Evolutionary conservation across 2,329 filamentous ascomycete species (phyloP), one percentile per base, ranked within the genome.

Genomic region (Fusarium brevicatenulatum): DNA sequence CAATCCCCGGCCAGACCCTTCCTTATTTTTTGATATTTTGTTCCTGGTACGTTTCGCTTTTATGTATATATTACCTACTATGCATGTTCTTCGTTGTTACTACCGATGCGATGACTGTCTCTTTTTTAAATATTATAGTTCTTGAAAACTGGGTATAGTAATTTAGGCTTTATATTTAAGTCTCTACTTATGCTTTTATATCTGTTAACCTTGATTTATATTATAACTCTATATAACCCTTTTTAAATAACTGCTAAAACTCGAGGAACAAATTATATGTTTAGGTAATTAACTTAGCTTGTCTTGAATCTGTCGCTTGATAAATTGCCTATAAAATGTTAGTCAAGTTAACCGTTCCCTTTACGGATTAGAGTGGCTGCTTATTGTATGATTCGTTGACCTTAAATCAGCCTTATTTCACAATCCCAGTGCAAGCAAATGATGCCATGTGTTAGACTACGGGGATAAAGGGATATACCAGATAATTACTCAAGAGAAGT

Each of bases 1-100:
- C 82, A 82, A 84, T 83, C 81, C 82, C 81, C 82, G 82, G 82
- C 81, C 81, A 82, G 81, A 82, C 82, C 82, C 82, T 65, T 66
- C 46, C 25, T 25, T 25, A 25, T 25, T 28, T 81, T 80, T 81
- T 78, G 44, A 4, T 21, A 6, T 39, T 54, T 7, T 18, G 12
- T 32, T 9, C 15, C 10, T 18, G 15, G 2, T 50, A 21, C 5
- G 18, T 23, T 32, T 23, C 16, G 21, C 28, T 32, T 47, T 32
- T 32, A 10, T n/a, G 9, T 32, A 11, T 46, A 5, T 28, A 7
- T 28, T 28, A 28, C 28, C 28, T 28, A 21, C 9, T 15, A 18
- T 30, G 19, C 30, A n/a, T 30, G 19, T 30, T 23, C n/a, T 34
- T 12, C 16, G 9, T 32, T 15, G 11, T 19, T 50, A 16, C 11